Conservation (phyloP, 2,329 filamentous ascomycete species). For the Myriosclerotinia duriaeana region DNA sequence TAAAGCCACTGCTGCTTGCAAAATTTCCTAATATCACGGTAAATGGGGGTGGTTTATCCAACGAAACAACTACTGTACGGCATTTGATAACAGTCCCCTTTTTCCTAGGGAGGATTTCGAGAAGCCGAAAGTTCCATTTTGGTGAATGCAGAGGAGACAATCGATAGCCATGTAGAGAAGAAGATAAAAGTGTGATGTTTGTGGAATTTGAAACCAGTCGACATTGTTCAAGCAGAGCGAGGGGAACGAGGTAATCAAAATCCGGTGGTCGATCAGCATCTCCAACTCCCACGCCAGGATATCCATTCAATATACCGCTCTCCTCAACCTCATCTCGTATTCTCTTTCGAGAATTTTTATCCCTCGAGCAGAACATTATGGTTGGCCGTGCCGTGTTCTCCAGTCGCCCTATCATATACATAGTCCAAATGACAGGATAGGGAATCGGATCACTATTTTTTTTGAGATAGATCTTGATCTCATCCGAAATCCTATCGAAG, state of each 20-base stretch:
- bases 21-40: not conserved
- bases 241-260: conserved; percentile 21
- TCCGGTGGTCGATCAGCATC: conserved; percentile 22
- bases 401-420: conserved; percentile 26
- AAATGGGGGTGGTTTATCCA: not conserved
- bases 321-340: conserved; percentile 20
- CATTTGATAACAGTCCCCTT: not conserved
- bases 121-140: not conserved
- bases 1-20: not conserved
- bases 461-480: conserved; percentile 27
- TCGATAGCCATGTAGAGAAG: too few species aligned
- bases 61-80: not conserved
- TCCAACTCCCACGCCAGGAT: conserved; percentile 23
- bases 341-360: conserved; percentile 9
- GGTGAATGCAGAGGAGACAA: too few species aligned
- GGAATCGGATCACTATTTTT: conserved; percentile 24
- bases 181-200: not conserved
- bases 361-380: conserved; percentile 26
- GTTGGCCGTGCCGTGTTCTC: conserved; percentile 20
- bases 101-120: not conserved
- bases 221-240: not conserved
- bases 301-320: conserved; percentile 24
- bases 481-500: conserved; percentile 20
- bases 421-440: conserved; percentile 20
- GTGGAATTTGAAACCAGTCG: not conserved